A percentile compares a stretch with the other conserved stretches of the same genome.
phyloP scores from a whole-genome alignment of 352 stramenopile genomes.

The Pythium guiyangense region DNA sequence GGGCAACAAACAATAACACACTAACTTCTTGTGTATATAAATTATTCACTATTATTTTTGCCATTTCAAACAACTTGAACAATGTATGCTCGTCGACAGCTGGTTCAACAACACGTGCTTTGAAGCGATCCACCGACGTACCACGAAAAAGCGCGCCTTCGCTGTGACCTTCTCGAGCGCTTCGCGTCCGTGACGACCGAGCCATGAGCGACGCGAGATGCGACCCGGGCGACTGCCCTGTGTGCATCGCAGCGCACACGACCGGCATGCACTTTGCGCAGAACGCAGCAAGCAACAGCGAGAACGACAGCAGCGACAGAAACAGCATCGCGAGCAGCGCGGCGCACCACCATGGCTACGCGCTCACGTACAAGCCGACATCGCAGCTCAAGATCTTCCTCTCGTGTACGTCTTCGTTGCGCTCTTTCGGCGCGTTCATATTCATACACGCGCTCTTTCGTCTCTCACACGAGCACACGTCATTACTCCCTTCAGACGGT shows the following conservation, averaged over 20 bases:
- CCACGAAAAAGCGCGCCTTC: neutral
- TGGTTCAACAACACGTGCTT: too few species aligned
- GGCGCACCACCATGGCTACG: slow-evolving; percentile 4
- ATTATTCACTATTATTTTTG: too few species aligned
- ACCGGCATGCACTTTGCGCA: slow-evolving; percentile 2
- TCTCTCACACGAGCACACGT: neutral
- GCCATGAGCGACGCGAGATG: neutral
- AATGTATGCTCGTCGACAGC: too few species aligned
- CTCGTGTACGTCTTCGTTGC: slow-evolving; percentile 32
- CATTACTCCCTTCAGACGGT: slow-evolving; percentile 29
- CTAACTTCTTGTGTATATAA: too few species aligned
- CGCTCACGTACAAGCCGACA: slow-evolving; percentile 38
- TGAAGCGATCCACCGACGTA: too few species aligned
- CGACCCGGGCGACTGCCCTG: slow-evolving; percentile 9
- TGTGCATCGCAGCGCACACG: slow-evolving; percentile 10
- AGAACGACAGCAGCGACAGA: neutral
- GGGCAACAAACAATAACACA: too few species aligned
- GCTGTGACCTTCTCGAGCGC: neutral
- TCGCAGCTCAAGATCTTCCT: slow-evolving; percentile 68
- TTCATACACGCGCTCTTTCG: too few species aligned
- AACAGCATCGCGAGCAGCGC: neutral
- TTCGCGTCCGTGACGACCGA: neutral
- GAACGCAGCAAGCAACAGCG: slow-evolving; percentile 2
- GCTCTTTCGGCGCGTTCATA: too few species aligned
- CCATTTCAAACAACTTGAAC: too few species aligned